Evolutionary conservation across 2,329 filamentous ascomycete species (phyloP).

Genomic region (Xylariaceae sp.): DNA sequence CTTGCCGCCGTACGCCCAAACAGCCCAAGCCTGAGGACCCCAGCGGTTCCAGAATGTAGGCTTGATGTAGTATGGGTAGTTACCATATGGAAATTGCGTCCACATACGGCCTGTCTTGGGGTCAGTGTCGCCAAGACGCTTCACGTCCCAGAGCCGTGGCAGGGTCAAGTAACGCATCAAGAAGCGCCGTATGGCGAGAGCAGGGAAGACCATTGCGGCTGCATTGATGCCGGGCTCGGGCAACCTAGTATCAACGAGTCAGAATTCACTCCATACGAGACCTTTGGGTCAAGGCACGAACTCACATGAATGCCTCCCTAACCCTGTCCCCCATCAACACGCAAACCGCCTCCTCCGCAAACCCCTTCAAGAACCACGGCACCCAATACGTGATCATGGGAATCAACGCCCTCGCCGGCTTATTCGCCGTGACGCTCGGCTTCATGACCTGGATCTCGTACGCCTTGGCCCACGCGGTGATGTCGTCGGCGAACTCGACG

Average conservation of each 20-base stretch:
- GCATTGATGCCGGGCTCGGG: slow-evolving; percentile 37
- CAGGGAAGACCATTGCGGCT: slow-evolving; percentile 36
- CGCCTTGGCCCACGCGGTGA: slow-evolving; percentile 41
- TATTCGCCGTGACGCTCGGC: slow-evolving; percentile 43
- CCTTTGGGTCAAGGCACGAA: background rate
- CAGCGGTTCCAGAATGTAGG: slow-evolving; percentile 58
- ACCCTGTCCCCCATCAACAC: slow-evolving; percentile 62
- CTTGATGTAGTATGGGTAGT: slow-evolving; percentile 62
- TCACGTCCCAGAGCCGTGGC: slow-evolving; percentile 47
- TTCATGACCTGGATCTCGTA: slow-evolving; percentile 61
- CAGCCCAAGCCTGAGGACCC: slow-evolving; percentile 51
- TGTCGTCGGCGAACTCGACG: slow-evolving; percentile 47
- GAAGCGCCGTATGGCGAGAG: slow-evolving; percentile 50
- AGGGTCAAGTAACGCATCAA: slow-evolving; percentile 54
- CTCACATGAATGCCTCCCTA: slow-evolving; percentile 61
- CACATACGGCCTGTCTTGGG: slow-evolving; percentile 49
- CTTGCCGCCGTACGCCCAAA: slow-evolving; percentile 38
- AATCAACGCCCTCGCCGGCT: slow-evolving; percentile 55
- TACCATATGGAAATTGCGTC: slow-evolving; percentile 45
- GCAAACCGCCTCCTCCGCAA: slow-evolving; percentile 47
- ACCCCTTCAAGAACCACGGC: slow-evolving; percentile 39
- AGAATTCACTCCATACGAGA: background rate
- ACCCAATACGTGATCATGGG: slow-evolving; percentile 55
- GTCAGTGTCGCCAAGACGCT: slow-evolving; percentile 44
- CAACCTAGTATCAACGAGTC: slow-evolving; percentile 28